phyloP scores from a whole-genome alignment of 768 basidiomycete species.

The Macrolepiota dolichaula region DNA sequence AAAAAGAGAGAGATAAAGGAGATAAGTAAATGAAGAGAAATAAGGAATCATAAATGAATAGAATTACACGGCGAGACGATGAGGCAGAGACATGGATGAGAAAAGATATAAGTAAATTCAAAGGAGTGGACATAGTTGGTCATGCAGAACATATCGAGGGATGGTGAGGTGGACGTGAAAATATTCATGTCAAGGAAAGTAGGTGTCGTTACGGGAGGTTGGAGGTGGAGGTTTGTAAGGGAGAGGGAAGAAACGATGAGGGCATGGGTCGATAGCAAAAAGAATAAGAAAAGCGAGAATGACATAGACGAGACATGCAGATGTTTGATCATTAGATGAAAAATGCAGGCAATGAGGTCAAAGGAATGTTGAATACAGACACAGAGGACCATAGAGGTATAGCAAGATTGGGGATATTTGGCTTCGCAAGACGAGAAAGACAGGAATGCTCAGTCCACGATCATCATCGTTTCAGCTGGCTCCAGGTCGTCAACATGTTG shows the following conservation, averaged over 20 bases:
- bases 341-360: slow-evolving; percentile 11
- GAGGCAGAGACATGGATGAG: slow-evolving; percentile 15
- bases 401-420: slow-evolving; percentile 7
- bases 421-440: not conserved
- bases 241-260: not conserved
- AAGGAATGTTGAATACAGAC: slow-evolving; percentile 3
- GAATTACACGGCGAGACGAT: slow-evolving; percentile 17
- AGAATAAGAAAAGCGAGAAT: slow-evolving; percentile 6
- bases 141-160: slow-evolving; percentile 15
- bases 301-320: slow-evolving; percentile 15
- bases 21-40: slow-evolving; percentile 15
- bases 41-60: slow-evolving; percentile 17
- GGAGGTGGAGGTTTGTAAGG: slow-evolving; percentile 7
- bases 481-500: slow-evolving; percentile 37
- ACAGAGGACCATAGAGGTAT: slow-evolving; percentile 4
- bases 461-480: slow-evolving; percentile 40
- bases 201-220: slow-evolving; percentile 14
- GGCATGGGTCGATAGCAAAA: slow-evolving; percentile 14
- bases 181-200: slow-evolving; percentile 18
- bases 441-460: slow-evolving; percentile 33
- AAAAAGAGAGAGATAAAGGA: slow-evolving; percentile 13
- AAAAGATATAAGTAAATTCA: slow-evolving; percentile 10
- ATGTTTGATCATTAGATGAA: slow-evolving; percentile 13
- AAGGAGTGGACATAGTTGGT: slow-evolving; percentile 15
- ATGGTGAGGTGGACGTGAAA: slow-evolving; percentile 20